Percentiles rank a stretch among this genome's conserved stretches.
These are phyloP conservation scores for Zoysia pacifica DNA, from an alignment of 176 grass and related monocot species.

Conservation along the genomic window DNA sequence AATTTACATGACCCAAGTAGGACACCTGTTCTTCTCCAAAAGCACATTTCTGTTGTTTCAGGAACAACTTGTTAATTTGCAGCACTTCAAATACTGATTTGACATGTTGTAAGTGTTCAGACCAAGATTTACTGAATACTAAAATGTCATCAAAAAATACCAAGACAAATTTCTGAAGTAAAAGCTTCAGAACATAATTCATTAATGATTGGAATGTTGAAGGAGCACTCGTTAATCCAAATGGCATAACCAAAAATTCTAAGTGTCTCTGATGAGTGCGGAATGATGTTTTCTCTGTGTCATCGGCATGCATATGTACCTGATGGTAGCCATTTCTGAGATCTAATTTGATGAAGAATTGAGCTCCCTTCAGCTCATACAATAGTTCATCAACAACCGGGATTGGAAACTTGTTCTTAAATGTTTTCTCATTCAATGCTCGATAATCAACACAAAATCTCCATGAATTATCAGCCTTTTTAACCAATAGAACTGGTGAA, in stretches of 20 bases:
- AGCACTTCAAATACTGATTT: neutral
- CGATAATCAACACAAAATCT: neutral
- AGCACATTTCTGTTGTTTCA: neutral
- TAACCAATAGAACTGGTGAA: neutral
- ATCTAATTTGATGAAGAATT: neutral
- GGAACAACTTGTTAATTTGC: rapidly evolving
- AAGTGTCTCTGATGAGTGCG: neutral
- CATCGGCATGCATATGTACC: neutral
- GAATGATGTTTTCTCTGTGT: neutral
- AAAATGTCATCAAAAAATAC: neutral
- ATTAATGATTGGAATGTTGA: neutral
- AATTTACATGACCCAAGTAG: too few species aligned
- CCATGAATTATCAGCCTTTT: neutral
- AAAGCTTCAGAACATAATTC: neutral
- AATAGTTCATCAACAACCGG: neutral
- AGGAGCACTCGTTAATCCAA: neutral
- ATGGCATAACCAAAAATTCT: neutral
- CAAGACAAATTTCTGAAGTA: neutral
- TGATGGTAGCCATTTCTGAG: neutral
- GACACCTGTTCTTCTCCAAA: neutral
- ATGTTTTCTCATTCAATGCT: neutral
- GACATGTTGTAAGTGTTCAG: neutral
- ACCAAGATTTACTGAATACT: neutral
- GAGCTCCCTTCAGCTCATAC: neutral
- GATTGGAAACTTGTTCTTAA: neutral